Evolutionary conservation across 2,329 filamentous ascomycete species (phyloP).

Genomic region (Lachnellula suecica): DNA sequence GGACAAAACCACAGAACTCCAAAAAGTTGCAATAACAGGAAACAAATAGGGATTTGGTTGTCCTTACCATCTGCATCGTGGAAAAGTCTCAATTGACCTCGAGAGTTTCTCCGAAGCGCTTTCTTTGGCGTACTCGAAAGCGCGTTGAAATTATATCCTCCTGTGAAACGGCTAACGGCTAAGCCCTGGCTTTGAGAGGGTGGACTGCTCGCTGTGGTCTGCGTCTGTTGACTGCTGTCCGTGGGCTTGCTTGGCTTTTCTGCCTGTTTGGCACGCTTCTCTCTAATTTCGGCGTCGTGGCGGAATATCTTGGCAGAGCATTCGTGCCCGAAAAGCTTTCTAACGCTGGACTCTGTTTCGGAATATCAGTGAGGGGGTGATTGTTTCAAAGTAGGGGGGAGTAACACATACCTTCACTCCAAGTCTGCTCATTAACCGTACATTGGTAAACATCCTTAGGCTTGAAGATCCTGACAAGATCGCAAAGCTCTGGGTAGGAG

Average conservation of each 20-base stretch:
- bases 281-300: conserved; percentile 63
- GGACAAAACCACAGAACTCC: no score
- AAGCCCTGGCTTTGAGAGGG: background rate
- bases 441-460: conserved; percentile 82
- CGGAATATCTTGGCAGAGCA: conserved; percentile 62
- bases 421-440: conserved; percentile 64
- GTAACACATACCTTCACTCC: conserved; percentile 49
- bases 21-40: no score
- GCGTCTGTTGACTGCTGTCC: conserved; percentile 9
- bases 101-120: background rate
- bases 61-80: conserved; percentile 11
- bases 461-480: conserved; percentile 64
- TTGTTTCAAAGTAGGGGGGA: background rate
- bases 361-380: background rate
- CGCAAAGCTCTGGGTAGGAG: conserved; percentile 76
- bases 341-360: conserved; percentile 56
- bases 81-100: conserved; percentile 10
- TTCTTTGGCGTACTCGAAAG: background rate
- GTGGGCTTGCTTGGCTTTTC: background rate
- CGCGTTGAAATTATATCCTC: no score
- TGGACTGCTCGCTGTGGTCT: conserved; percentile 5
- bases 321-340: conserved; percentile 67
- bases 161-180: no score
- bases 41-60: background rate
- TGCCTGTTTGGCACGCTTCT: conserved; percentile 14